Base-by-base conservation (phyloP, 257 asterid species). In the Primulina huaijiensis region DNA sequence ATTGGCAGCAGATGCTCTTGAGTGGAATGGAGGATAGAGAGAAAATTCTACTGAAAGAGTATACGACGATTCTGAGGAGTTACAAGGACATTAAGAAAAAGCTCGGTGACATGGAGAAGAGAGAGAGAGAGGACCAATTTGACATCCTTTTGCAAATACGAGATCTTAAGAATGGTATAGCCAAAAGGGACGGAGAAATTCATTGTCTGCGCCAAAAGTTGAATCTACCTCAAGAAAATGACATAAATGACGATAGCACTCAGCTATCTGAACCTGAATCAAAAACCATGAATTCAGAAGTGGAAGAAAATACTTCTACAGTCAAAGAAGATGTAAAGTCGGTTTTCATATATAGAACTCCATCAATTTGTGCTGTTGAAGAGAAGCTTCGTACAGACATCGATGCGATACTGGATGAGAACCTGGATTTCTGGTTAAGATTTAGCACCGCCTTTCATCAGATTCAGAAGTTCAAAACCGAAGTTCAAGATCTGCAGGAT, bases 381-480 rank as follows among this genome's bases (percentile, higher is more conserved):
- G 97, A 87, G 69, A 86, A 76, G 77, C 88, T 93, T 10, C 80
- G 96, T 65, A 40, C 66, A 74, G 82, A 80, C 37, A 89, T 93
- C 10, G 97, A 93, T 35, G 87, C 91, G 12, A 82, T 93, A 43
- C 88, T 90, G 46, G 96, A 91, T 4, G 99, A 90, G 63, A 93
- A 93, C 77, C 68, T 93, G 61, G 92, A 89, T 68, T 93, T 90
- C 90, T 93, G 97, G 99, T 64, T 93, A 65, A 86, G 96, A 69
- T 93, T 93, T 55, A 93, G 99, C 90, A 84, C 96, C 0, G 67
- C 96, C 7, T 89, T 81, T 64, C 97, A 93, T 74, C 97, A 89
- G 82, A 85, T 90, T 6, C 96, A 85, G 78, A 93, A 93, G 65
- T 91, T 87, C 88, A 87, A 82, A 80, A 87, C 84, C 16, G 87